phyloP scores from a whole-genome alignment of 768 basidiomycete genomes.

The Cystobasidium tubakii region DNA sequence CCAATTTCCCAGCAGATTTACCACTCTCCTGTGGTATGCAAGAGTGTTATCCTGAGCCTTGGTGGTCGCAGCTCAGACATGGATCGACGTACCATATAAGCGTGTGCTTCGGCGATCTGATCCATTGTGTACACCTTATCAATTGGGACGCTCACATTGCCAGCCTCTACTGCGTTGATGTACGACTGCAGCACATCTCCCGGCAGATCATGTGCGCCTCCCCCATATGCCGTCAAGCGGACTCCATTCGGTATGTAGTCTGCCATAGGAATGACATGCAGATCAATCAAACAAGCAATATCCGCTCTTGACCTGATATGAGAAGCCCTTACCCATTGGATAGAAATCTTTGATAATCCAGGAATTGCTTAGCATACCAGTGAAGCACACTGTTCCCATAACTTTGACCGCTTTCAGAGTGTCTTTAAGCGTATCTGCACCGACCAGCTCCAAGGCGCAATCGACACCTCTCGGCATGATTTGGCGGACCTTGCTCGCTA shows the following conservation, averaged over 20 bases:
- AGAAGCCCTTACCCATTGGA: slow-evolving; percentile 4
- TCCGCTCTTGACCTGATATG: background rate
- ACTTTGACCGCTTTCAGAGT: background rate
- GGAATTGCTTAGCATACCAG: slow-evolving; percentile 10
- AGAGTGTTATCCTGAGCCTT: background rate
- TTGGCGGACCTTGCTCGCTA: background rate
- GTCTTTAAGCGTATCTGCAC: background rate
- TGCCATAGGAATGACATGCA: background rate
- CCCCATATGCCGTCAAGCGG: background rate
- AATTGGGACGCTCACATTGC: background rate
- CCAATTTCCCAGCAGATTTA: background rate
- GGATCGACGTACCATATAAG: background rate
- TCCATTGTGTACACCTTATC: background rate
- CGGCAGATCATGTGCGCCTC: background rate
- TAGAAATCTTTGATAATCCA: slow-evolving; percentile 15
- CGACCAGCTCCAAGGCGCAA: slow-evolving; percentile 10
- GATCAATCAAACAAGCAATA: background rate
- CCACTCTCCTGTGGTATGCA: background rate
- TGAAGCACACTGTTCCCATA: slow-evolving; percentile 6
- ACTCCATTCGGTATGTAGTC: slow-evolving; percentile 7
- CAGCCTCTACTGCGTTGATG: background rate
- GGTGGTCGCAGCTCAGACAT: background rate
- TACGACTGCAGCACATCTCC: background rate
- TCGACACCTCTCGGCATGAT: background rate
- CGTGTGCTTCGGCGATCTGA: background rate